Percentiles rank a stretch among this genome's conserved stretches.
Evolutionary conservation across 2,329 filamentous ascomycete species (phyloP).

Genomic region (Calonectria pauciramosa): DNA sequence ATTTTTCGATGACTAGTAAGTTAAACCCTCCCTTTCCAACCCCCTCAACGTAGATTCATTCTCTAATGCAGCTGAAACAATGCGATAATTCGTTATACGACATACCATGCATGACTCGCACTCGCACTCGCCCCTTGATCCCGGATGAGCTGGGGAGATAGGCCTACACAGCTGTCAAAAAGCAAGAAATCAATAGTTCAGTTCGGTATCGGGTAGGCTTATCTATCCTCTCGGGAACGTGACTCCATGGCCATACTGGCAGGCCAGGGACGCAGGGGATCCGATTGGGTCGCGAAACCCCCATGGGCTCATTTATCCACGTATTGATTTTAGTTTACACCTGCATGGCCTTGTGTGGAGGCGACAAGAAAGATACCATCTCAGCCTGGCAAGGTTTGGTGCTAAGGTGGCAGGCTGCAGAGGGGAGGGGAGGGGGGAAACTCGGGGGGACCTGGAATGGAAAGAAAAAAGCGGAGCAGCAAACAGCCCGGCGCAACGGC

Average conservation of each 20-base stretch:
- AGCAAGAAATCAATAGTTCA: neutral
- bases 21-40: neutral
- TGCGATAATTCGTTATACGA: neutral
- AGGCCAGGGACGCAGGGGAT: neutral
- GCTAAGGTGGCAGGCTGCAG: neutral
- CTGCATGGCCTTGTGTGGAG: neutral
- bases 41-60: neutral
- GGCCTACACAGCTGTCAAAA: no score
- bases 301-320: neutral
- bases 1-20: neutral
- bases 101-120: neutral
- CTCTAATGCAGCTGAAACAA: neutral
- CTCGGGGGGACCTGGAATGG: neutral
- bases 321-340: neutral
- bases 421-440: no score
- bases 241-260: neutral
- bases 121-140: neutral
- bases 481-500: neutral
- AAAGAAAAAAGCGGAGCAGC: neutral
- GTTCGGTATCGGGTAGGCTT: neutral
- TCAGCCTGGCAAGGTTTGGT: neutral
- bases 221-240: neutral
- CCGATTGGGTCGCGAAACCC: neutral
- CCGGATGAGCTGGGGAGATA: neutral
- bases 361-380: neutral